Evolutionary conservation across 1,284 basidiomycete genomes (phyloP), one percentile per base, ranked within the genome.

Genomic region (Nidula niveotomentosa): DNA sequence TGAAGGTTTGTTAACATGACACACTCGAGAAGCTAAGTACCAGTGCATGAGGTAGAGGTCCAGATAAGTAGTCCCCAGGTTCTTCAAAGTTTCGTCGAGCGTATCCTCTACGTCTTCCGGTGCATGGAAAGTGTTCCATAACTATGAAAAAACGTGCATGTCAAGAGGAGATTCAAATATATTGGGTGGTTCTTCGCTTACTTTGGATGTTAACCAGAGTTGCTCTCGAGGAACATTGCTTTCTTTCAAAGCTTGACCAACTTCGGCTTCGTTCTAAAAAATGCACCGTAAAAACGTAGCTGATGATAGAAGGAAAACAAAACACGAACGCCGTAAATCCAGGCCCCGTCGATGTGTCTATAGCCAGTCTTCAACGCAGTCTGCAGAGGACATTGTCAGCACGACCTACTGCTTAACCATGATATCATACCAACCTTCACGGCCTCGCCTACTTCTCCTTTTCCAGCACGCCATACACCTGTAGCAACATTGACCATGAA

Each of bases 21-120:
- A 56, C 48, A 23, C 35, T 39, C 50, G 17, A 43, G 34, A 56
- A 34, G 66, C 57, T 12, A 76, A 75, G 17, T 71, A 92, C 93
- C 92, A 94, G 71, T 94, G 92, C 53, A 94, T 90, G 55, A 93
- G 76, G 64, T 90, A 88, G 49, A 90, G 70, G 64, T 94, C 93
- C 46, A 94, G 78, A 63, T 94, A 94, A 55, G 90, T 84, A 0
- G 85, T 85, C 1, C 84, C 85, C 2, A 94, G 84, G 51, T 74
- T 79, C 33, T 74, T 62, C 6, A 94, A 78, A 0, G 88, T 85
- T 52, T 89, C 80, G 57, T 93, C 86, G 8, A 94, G 77, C 8
- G 78, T 78, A 1, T 78, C 69, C 62, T 91, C 90, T 6, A 93
- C 81, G 56, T 86, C 77, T 65, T 86, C 78, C 52, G 85, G 81